phyloP scores from a whole-genome alignment of 2,329 filamentous ascomycete genomes.

The Basipetospora chlamydospora region DNA sequence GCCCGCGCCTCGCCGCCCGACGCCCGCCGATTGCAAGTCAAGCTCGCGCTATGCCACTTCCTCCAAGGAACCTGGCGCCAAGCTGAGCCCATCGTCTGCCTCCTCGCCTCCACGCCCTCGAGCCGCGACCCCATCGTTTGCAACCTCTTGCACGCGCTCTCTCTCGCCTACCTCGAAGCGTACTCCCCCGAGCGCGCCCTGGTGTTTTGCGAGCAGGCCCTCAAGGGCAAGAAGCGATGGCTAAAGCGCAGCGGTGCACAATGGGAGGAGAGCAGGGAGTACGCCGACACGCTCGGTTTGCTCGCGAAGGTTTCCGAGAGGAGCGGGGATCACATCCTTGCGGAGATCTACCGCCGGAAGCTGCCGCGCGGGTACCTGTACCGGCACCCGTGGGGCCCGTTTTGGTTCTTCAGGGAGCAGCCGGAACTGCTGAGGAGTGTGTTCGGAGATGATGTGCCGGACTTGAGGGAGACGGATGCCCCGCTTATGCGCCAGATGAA shows the following conservation, averaged over 20 bases:
- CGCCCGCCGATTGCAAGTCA: conserved; percentile 10
- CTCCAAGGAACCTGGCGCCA: conserved; percentile 11
- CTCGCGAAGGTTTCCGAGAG: conserved; percentile 13
- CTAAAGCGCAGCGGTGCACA: conserved; percentile 7
- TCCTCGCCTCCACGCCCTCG: conserved; percentile 4
- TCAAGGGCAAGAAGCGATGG: conserved; percentile 12
- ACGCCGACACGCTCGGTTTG: conserved; percentile 11
- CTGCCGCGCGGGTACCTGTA: conserved; percentile 3
- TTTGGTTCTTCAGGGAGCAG: background rate
- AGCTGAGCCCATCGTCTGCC: conserved; percentile 10
- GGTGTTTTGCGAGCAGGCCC: conserved; percentile 10
- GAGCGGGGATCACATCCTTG: conserved; percentile 12
- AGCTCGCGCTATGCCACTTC: conserved; percentile 13
- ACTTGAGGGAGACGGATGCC: background rate
- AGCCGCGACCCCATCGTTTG: conserved; percentile 8
- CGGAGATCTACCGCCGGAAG: conserved; percentile 11
- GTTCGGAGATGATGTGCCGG: background rate
- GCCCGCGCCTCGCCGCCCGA: conserved; percentile 1
- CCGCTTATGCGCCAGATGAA: background rate
- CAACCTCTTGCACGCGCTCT: conserved; percentile 12
- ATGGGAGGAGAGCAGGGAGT: conserved; percentile 6
- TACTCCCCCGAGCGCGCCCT: conserved; percentile 13
- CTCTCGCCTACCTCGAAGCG: conserved; percentile 11
- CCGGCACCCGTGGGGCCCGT: background rate
- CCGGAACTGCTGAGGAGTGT: background rate